A percentile compares a stretch with the other conserved stretches of the same genome.
Evolutionary conservation across 2,329 filamentous ascomycete species (phyloP).

Genomic region (Bisporella sp.): DNA sequence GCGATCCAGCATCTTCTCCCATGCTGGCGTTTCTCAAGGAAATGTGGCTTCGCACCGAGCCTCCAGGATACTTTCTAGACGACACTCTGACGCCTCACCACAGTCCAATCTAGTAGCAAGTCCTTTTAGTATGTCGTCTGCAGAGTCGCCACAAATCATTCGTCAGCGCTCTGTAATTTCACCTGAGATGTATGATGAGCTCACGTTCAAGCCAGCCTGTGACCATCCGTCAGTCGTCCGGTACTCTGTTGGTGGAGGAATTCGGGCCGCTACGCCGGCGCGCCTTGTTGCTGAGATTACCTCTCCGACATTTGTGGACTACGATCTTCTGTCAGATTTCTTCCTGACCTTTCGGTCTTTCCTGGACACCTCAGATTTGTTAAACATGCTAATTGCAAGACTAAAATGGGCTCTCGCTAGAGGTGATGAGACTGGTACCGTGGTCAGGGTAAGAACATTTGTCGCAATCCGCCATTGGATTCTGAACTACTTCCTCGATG

Average conservation of each 20-base stretch:
- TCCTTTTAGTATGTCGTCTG: conserved; percentile 10
- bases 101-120: conserved; percentile 14
- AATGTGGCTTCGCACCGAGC: conserved; percentile 17
- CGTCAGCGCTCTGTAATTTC: conserved; percentile 40
- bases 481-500: conserved; percentile 93
- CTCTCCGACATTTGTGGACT: conserved; percentile 90
- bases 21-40: conserved; percentile 24
- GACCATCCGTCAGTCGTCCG: conserved; percentile 78
- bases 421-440: conserved; percentile 76
- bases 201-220: conserved; percentile 71
- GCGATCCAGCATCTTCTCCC: conserved; percentile 53
- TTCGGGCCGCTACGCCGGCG: conserved; percentile 83
- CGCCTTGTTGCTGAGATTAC: conserved; percentile 94
- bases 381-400: conserved; percentile 78
- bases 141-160: conserved; percentile 10
- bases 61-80: conserved; percentile 19
- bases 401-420: conserved; percentile 80
- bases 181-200: conserved; percentile 73
- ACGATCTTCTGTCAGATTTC: conserved; percentile 94
- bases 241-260: conserved; percentile 67
- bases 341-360: conserved; percentile 93
- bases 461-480: conserved; percentile 96
- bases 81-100: conserved; percentile 26
- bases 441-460: conserved; percentile 93
- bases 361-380: conserved; percentile 66